A percentile compares a stretch with the other conserved stretches of the same genome.
Evolutionary conservation across 2,329 filamentous ascomycete species (phyloP).

Genomic region (Phialocephala sp.): DNA sequence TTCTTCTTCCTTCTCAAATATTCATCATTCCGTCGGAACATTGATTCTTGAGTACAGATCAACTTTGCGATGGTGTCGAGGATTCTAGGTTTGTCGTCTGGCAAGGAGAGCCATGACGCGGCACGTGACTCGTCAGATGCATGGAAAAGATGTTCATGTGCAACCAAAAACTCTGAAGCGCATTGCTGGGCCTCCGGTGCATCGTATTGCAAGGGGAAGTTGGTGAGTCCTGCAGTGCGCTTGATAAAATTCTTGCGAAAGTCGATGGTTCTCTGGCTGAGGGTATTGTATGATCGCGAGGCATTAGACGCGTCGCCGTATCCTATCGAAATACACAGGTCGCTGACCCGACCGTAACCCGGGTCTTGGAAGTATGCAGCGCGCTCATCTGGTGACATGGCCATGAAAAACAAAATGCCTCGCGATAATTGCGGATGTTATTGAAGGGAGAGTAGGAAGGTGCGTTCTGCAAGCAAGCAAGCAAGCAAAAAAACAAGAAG

Average conservation of each 20-base stretch:
- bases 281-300: neutral
- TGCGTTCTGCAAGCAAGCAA: neutral
- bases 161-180: neutral
- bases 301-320: neutral
- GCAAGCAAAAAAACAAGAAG: neutral
- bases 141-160: neutral
- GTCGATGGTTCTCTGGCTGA: neutral
- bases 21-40: conserved; percentile 7
- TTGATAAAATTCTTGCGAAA: conserved; percentile 6
- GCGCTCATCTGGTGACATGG: conserved; percentile 1
- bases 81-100: conserved; percentile 11
- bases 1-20: conserved; percentile 1
- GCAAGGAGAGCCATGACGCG: neutral
- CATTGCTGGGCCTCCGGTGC: neutral
- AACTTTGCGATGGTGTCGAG: conserved; percentile 1
- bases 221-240: neutral
- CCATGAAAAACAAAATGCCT: neutral
- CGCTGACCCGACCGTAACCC: neutral
- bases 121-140: neutral
- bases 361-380: conserved; percentile 2
- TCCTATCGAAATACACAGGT: neutral
- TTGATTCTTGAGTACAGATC: conserved; percentile 14
- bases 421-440: neutral
- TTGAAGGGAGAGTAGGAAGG: neutral
- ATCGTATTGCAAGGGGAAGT: neutral